A percentile compares a stretch with the other conserved stretches of the same genome.
Conservation (phyloP, 2,329 filamentous ascomycete genomes). For the Diaporthe batatas region DNA sequence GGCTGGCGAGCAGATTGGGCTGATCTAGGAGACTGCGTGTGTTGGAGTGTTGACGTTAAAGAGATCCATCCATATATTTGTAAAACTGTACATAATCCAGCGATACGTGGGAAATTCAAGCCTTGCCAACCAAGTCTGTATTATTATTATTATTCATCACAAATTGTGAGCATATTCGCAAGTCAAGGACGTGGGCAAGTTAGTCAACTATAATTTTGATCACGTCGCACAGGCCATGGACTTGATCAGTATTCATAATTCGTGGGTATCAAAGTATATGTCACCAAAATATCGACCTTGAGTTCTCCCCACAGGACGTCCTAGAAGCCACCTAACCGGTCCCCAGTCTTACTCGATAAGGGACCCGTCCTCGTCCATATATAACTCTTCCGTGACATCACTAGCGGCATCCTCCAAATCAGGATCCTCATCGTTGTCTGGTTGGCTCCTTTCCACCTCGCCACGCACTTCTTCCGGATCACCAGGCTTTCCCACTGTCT, state of each 20-base stretch:
- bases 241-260: neutral
- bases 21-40: neutral
- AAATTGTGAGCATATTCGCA: neutral
- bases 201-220: neutral
- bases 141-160: neutral
- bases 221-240: neutral
- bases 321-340: neutral
- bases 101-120: too few relatives aligned
- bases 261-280: neutral
- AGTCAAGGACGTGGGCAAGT: neutral
- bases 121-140: neutral
- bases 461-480: neutral
- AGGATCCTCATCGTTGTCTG: slow-evolving; percentile 16
- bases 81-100: too few relatives aligned
- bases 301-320: neutral
- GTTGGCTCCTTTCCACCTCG: neutral
- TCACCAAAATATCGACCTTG: neutral
- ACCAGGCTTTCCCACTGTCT: neutral
- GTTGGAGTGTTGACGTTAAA: too few relatives aligned
- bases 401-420: slow-evolving; percentile 43
- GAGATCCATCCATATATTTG: neutral
- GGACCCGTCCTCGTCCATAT: slow-evolving; percentile 51
- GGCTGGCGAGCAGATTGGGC: slow-evolving; percentile 36
- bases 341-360: slow-evolving; percentile 43
- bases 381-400: slow-evolving; percentile 50